These are phyloP conservation scores for Colletotrichum sansevieriae DNA, from an alignment of 2,329 filamentous ascomycete species.

Conservation along the genomic window DNA sequence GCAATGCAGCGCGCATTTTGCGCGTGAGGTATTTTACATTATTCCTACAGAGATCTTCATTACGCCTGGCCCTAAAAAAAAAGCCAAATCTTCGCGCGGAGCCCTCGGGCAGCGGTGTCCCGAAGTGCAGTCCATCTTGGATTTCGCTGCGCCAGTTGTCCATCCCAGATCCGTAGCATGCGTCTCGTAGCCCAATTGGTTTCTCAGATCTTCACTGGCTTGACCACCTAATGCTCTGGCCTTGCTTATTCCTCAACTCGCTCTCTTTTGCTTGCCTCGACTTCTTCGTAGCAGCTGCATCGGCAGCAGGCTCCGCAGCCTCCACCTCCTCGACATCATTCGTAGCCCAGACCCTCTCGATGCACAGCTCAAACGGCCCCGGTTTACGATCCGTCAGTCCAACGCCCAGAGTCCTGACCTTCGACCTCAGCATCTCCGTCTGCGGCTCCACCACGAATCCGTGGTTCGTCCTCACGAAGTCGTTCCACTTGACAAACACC, in stretches of 20 bases:
- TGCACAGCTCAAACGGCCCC: conserved; percentile 87
- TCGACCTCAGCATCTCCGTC: conserved; percentile 87
- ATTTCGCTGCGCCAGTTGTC: background rate
- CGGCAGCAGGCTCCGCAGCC: conserved; percentile 40
- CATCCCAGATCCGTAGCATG: background rate
- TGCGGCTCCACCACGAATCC: conserved; percentile 94
- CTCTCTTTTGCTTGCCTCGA: conserved; percentile 42
- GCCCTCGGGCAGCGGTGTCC: too few relatives aligned
- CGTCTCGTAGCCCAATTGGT: background rate
- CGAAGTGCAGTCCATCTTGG: background rate
- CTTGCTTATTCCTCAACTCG: conserved; percentile 53
- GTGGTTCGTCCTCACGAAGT: conserved; percentile 95
- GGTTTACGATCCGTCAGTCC: conserved; percentile 90
- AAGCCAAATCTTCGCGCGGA: too few relatives aligned
- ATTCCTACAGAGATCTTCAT: too few relatives aligned
- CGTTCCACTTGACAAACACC: conserved; percentile 88
- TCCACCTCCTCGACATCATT: conserved; percentile 62
- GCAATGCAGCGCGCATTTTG: too few relatives aligned
- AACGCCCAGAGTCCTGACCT: conserved; percentile 87
- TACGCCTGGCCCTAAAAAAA: too few relatives aligned
- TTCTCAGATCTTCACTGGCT: background rate
- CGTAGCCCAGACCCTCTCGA: conserved; percentile 92
- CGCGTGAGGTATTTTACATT: too few relatives aligned
- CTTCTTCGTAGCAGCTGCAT: conserved; percentile 32
- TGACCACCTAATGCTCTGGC: conserved; percentile 54